phyloP scores from a whole-genome alignment of 345 rosid genomes.

The Sonneratia alba region DNA sequence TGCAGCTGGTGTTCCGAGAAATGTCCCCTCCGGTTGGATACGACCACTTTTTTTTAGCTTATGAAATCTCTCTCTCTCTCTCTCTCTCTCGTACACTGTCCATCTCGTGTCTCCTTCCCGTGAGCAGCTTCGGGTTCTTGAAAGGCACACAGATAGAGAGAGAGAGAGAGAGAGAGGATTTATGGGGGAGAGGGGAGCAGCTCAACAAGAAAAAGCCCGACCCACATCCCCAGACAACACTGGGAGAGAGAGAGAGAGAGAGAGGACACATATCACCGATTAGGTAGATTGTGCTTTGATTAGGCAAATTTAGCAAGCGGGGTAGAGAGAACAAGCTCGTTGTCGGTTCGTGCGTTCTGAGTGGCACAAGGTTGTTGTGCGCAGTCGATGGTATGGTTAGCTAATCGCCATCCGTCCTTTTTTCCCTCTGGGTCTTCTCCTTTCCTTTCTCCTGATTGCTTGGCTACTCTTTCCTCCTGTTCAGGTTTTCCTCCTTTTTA shows the following conservation, averaged over 20 bases:
- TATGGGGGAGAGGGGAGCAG: neutral
- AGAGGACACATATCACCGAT: neutral
- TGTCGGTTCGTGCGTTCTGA: neutral
- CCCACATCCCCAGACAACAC: neutral
- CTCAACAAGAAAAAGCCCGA: neutral
- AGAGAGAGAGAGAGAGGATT: neutral
- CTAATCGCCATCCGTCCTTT: neutral
- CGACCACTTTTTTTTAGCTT: too few species aligned
- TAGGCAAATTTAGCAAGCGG: neutral
- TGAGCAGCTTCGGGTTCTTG: too few species aligned
- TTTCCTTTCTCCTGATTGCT: neutral
- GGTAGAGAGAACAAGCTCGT: neutral
- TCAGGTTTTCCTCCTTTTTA: neutral
- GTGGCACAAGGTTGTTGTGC: slow-evolving; percentile 2
- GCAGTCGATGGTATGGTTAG: neutral
- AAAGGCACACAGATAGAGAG: too few species aligned
- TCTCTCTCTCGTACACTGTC: neutral
- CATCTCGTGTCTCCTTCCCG: neutral
- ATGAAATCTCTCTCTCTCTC: neutral
- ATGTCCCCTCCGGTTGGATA: too few species aligned
- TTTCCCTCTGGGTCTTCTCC: neutral
- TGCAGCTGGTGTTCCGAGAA: too few species aligned
- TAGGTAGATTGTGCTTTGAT: neutral
- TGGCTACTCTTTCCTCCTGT: neutral
- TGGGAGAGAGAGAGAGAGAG: neutral